A percentile compares a stretch with the other conserved stretches of the same genome.
These are phyloP conservation scores for Pythium rhizo-oryzae DNA, from an alignment of 352 stramenopile species.

Conservation along the genomic window DNA sequence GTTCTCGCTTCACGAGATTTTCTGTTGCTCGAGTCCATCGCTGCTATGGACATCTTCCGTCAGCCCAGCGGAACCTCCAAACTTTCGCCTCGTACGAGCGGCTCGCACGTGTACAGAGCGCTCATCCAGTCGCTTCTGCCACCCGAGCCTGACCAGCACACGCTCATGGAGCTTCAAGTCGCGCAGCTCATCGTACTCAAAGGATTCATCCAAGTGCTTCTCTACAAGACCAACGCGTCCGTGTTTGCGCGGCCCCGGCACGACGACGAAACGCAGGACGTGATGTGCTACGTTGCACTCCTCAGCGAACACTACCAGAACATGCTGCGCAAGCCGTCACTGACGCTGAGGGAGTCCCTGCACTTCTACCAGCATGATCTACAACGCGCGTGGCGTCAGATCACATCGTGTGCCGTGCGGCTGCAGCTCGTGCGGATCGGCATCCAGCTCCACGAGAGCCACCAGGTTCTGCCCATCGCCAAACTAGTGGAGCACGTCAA, in stretches of 20 bases:
- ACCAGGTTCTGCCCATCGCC: constrained; percentile 42
- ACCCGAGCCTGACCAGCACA: constrained; percentile 6
- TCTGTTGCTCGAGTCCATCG: constrained; percentile 32
- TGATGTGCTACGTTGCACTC: constrained; percentile 59
- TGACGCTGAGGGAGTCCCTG: constrained; percentile 60
- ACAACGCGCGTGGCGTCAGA: constrained; percentile 45
- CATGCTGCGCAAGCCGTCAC: constrained; percentile 33
- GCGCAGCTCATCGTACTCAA: constrained; percentile 69
- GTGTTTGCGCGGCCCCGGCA: constrained; percentile 20
- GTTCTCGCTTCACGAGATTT: constrained; percentile 27
- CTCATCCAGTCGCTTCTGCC: constrained; percentile 52
- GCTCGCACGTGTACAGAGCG: constrained; percentile 33
- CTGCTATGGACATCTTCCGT: constrained; percentile 29
- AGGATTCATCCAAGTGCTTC: constrained; percentile 53
- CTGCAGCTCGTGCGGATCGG: constrained; percentile 66
- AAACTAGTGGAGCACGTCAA: constrained; percentile 46
- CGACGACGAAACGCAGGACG: constrained; percentile 25
- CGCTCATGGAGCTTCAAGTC: constrained; percentile 35
- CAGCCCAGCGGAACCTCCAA: constrained; percentile 29
- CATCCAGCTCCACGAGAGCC: constrained; percentile 41
- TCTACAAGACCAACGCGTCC: constrained; percentile 40
- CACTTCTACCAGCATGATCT: constrained; percentile 66
- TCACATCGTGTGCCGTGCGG: constrained; percentile 48
- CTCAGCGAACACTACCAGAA: constrained; percentile 58
- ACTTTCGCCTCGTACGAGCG: constrained; percentile 23